A percentile compares a stretch with the other conserved stretches of the same genome.
Conservation (phyloP, 257 asterid species). For the Fraxinus quadrangulata region DNA sequence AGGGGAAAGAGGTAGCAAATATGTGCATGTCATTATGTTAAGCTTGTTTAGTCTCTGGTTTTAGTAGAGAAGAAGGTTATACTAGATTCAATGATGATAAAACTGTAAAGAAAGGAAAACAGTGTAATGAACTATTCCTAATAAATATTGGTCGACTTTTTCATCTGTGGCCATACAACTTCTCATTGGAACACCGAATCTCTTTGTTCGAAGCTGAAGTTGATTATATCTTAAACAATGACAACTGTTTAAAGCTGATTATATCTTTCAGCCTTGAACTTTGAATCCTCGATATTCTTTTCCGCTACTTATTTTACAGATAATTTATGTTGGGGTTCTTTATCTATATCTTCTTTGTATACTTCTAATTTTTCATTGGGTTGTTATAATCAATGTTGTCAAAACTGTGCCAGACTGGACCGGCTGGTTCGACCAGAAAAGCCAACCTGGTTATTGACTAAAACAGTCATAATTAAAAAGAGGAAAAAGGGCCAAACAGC, state of each 20-base stretch:
- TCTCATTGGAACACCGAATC: background rate
- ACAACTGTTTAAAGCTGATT: background rate
- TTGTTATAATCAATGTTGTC: too few species aligned
- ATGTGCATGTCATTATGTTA: background rate
- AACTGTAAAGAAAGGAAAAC: background rate
- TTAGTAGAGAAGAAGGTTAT: too few species aligned
- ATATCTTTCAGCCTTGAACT: background rate
- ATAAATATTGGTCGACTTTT: background rate
- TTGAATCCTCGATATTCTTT: background rate
- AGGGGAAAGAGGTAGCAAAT: conserved; percentile 5
- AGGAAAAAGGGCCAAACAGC: background rate
- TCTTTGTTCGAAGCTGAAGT: background rate
- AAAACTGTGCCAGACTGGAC: too few species aligned
- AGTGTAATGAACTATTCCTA: too few species aligned
- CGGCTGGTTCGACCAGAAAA: too few species aligned
- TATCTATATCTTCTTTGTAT: background rate
- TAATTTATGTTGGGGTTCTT: background rate
- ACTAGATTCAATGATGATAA: background rate
- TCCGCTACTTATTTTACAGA: background rate
- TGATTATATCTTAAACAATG: background rate
- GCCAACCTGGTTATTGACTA: background rate
- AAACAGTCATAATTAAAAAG: background rate
- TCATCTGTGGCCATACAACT: background rate
- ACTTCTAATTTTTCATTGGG: too few species aligned
- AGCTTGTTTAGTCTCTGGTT: conserved; percentile 15